Evolutionary conservation across 768 basidiomycete species (phyloP).

Genomic region (Russula emetica): DNA sequence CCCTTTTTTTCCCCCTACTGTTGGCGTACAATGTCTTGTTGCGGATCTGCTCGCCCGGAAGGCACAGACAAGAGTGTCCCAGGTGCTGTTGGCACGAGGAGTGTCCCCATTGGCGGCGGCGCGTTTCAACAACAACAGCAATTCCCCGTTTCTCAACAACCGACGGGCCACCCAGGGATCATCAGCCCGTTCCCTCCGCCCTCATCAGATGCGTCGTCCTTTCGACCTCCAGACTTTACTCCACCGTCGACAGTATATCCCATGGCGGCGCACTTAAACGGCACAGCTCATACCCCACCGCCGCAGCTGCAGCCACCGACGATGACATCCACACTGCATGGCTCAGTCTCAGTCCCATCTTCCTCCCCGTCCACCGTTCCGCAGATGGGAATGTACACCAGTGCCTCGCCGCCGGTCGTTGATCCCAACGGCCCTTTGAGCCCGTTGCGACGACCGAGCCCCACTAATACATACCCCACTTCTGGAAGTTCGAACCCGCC

Average conservation of each 20-base stretch:
- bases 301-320: slow-evolving; percentile 13
- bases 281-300: background rate
- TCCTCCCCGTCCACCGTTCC: slow-evolving; percentile 5
- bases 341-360: background rate
- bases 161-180: slow-evolving; percentile 35
- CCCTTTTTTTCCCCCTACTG: background rate
- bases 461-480: slow-evolving; percentile 17
- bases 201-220: background rate
- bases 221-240: background rate
- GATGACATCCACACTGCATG: background rate
- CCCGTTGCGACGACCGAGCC: slow-evolving; percentile 20
- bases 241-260: slow-evolving; percentile 7
- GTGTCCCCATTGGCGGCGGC: slow-evolving; percentile 26
- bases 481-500: slow-evolving; percentile 7
- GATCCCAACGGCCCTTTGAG: background rate
- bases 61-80: slow-evolving; percentile 29
- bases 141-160: slow-evolving; percentile 49
- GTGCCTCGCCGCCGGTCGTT: background rate
- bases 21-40: slow-evolving; percentile 62
- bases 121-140: slow-evolving; percentile 26
- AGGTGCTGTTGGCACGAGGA: background rate
- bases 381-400: slow-evolving; percentile 1
- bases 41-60: slow-evolving; percentile 38
- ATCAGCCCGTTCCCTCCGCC: slow-evolving; percentile 1
- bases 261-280: background rate